Evolutionary conservation across 345 rosid genomes (phyloP), one percentile per base, ranked within the genome.

Genomic region (Hirschfeldia incana): DNA sequence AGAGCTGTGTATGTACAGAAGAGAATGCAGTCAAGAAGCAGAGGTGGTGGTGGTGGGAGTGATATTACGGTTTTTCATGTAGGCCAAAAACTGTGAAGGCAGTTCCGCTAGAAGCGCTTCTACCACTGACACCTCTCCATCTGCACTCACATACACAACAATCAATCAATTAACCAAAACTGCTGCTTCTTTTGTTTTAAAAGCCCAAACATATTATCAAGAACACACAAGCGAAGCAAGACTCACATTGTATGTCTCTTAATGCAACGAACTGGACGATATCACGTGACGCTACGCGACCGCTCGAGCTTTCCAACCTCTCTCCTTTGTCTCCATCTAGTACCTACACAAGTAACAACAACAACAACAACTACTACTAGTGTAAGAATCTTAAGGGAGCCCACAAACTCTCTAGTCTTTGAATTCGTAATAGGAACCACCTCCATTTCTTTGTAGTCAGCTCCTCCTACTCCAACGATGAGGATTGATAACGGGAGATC

Each of bases 401-500:
- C 44, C 32, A 49, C 15, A 29, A 46, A 30, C 5, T 8, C 3
- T 5, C 27, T 58, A 67, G 37, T 21, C 29, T 46, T 46, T 37
- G 4, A 8, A 7, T n/a, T 32, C 11, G 15, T 15, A 3, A 1
- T 15, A 15, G 49, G 17, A 83, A 92, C 98, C 97, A 92, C 98
- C 98, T 94, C 97, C 98, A 94, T 94, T 85, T 94, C 98, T 86
- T 91, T 94, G 72, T 88, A 94, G 83, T 94, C 98, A 12, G 98
- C 98, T 84, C 98, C 98, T 79, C 98, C 98, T 8, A 94, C 98
- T 67, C 98, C 97, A 69, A 94, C 94, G 49, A 94, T 91, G 57
- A 94, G 90, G 81, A 94, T 92, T 39, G 97, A 94, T 67, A 94
- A 72, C 1, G 98, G 98, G 11, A 94, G 89, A 85, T 91, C 92